Conservation (phyloP, 2,329 filamentous ascomycete species). For the Dactylellina leptospora region DNA sequence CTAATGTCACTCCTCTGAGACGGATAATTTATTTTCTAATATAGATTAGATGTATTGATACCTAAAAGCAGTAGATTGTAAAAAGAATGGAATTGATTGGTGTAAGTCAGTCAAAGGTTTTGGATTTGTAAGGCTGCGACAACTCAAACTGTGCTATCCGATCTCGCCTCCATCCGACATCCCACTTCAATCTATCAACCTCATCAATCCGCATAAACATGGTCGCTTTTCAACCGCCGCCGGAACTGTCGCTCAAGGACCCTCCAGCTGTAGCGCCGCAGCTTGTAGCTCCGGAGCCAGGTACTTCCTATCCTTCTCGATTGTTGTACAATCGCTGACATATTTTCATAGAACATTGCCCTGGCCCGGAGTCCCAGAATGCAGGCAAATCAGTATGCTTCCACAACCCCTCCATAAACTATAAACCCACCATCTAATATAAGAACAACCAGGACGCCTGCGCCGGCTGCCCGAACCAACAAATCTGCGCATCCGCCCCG, state of each 20-base stretch:
- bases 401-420: constrained; percentile 47
- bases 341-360: constrained; percentile 78
- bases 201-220: constrained; percentile 56
- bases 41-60: constrained; percentile 10
- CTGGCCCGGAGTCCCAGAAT: constrained; percentile 81
- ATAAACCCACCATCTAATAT: constrained; percentile 61
- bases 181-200: constrained; percentile 25
- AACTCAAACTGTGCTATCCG: constrained; percentile 30
- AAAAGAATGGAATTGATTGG: constrained; percentile 22
- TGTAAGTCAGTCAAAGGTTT: constrained; percentile 7
- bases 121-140: constrained; percentile 46
- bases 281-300: constrained; percentile 90
- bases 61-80: constrained; percentile 23
- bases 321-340: constrained; percentile 7
- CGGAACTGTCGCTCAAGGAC: constrained; percentile 61
- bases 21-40: not conserved
- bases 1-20: too few relatives aligned
- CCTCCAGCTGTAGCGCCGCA: constrained; percentile 80
- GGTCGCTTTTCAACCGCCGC: constrained; percentile 58
- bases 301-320: constrained; percentile 58
- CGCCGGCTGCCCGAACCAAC: constrained; percentile 93
- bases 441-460: constrained; percentile 76
- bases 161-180: constrained; percentile 28
- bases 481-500: constrained; percentile 90
- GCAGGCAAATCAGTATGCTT: constrained; percentile 66